These are phyloP conservation scores for Curvularia verruculosa DNA, from an alignment of 2,329 filamentous ascomycete species.

Conservation along the genomic window DNA sequence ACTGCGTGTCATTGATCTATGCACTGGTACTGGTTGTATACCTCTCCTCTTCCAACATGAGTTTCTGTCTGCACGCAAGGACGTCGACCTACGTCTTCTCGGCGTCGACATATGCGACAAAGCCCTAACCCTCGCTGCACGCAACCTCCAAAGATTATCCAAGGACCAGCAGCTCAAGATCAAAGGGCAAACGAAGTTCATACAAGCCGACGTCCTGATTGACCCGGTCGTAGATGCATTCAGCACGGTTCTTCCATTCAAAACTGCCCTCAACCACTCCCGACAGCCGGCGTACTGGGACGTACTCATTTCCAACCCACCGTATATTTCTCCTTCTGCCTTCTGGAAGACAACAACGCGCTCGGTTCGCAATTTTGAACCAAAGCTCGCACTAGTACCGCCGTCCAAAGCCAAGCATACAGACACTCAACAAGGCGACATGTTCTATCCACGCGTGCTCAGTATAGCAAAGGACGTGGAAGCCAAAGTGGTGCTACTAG, in stretches of 20 bases:
- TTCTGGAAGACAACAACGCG: slow-evolving; percentile 69
- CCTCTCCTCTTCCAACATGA: slow-evolving; percentile 74
- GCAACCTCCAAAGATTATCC: slow-evolving; percentile 62
- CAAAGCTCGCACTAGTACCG: slow-evolving; percentile 74
- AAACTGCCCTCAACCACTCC: slow-evolving; percentile 21
- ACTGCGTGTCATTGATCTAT: slow-evolving; percentile 79
- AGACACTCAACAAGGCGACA: slow-evolving; percentile 50
- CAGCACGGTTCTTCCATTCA: slow-evolving; percentile 19
- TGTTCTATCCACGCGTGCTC: slow-evolving; percentile 73
- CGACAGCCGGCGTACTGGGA: slow-evolving; percentile 51
- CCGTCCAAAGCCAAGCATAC: slow-evolving; percentile 15
- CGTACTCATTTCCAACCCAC: slow-evolving; percentile 85
- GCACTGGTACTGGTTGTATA: slow-evolving; percentile 91
- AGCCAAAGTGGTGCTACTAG: slow-evolving; percentile 67
- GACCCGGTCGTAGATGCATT: slow-evolving; percentile 57
- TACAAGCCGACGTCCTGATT: slow-evolving; percentile 52
- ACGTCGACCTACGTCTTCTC: slow-evolving; percentile 56
- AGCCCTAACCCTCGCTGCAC: slow-evolving; percentile 69
- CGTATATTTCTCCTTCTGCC: slow-evolving; percentile 75
- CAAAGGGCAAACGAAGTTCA: slow-evolving; percentile 53
- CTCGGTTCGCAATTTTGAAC: slow-evolving; percentile 83
- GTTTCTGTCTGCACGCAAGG: slow-evolving; percentile 50
- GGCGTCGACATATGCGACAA: slow-evolving; percentile 75
- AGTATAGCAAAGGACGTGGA: slow-evolving; percentile 58
- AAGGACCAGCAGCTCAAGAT: slow-evolving; percentile 12